Evolutionary conservation across 768 basidiomycete genomes (phyloP).

Genomic region (Rhizopogon rudus): DNA sequence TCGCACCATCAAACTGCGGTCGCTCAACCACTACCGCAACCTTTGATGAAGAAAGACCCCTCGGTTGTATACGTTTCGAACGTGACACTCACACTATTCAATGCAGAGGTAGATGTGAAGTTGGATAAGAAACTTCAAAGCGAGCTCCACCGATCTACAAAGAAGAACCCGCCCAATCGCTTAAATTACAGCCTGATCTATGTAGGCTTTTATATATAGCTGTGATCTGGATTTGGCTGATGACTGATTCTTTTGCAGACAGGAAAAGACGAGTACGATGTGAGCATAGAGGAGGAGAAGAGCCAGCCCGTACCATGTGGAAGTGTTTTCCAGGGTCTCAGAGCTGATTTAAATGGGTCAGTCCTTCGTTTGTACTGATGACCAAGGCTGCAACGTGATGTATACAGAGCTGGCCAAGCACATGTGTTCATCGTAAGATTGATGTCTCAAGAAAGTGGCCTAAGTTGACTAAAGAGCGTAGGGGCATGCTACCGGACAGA

Average conservation of each 20-base stretch:
- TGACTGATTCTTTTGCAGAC: conserved; percentile 42
- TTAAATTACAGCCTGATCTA: conserved; percentile 85
- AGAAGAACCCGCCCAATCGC: conserved; percentile 82
- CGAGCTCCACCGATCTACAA: conserved; percentile 87
- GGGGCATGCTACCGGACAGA: conserved; percentile 91
- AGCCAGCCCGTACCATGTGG: conserved; percentile 55
- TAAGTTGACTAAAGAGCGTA: conserved; percentile 22
- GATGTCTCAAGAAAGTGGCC: not conserved
- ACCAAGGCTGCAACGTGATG: not conserved
- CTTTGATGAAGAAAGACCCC: conserved; percentile 16
- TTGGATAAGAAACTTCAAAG: conserved; percentile 59
- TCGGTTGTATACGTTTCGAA: conserved; percentile 17
- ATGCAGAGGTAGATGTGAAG: conserved; percentile 47
- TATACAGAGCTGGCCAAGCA: conserved; percentile 53
- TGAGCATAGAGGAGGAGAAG: conserved; percentile 64
- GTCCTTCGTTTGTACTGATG: conserved; percentile 12
- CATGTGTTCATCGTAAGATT: conserved; percentile 77
- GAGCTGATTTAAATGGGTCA: conserved; percentile 82
- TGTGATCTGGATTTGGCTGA: not conserved
- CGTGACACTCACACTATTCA: conserved; percentile 29
- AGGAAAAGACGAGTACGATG: conserved; percentile 75
- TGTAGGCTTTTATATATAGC: conserved; percentile 34
- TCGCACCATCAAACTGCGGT: conserved; percentile 3
- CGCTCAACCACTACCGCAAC: conserved; percentile 2
- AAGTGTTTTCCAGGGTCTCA: conserved; percentile 82